phyloP scores from a whole-genome alignment of 2,329 filamentous ascomycete species.

The Zasmidium cellare region DNA sequence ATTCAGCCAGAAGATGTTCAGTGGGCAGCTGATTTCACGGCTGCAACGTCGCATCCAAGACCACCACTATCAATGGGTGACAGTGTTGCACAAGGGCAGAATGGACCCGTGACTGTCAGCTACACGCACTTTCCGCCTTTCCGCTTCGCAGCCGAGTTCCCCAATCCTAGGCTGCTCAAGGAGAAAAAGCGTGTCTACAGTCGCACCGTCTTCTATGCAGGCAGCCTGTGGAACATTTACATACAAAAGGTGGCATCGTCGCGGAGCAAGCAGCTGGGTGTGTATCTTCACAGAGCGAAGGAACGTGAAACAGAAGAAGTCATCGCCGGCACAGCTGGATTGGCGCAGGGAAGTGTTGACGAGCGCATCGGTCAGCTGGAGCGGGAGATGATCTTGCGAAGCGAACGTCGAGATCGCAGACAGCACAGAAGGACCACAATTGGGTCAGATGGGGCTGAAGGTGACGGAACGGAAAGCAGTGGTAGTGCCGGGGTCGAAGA shows the following conservation, averaged over 20 bases:
- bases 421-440: constrained; percentile 24
- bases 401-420: constrained; percentile 33
- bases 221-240: constrained; percentile 62
- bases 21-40: constrained; percentile 57
- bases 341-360: constrained; percentile 48
- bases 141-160: constrained; percentile 59
- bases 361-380: constrained; percentile 56
- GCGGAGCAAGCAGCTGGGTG: constrained; percentile 58
- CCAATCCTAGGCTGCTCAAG: constrained; percentile 56
- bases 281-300: constrained; percentile 61
- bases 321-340: constrained; percentile 39
- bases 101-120: constrained; percentile 33
- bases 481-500: constrained; percentile 49
- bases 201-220: constrained; percentile 60
- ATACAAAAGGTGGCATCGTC: constrained; percentile 59
- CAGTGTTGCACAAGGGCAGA: constrained; percentile 4
- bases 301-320: constrained; percentile 53
- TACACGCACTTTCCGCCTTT: constrained; percentile 60
- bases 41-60: constrained; percentile 41
- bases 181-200: constrained; percentile 62
- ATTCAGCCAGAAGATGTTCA: constrained; percentile 56
- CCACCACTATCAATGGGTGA: constrained; percentile 16
- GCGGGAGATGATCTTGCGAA: constrained; percentile 52
- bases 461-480: constrained; percentile 41
- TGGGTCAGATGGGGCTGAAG: constrained; percentile 19